phyloP scores from a whole-genome alignment of 1,139 yeast genomes.

The Blastobotrys apis region DNA sequence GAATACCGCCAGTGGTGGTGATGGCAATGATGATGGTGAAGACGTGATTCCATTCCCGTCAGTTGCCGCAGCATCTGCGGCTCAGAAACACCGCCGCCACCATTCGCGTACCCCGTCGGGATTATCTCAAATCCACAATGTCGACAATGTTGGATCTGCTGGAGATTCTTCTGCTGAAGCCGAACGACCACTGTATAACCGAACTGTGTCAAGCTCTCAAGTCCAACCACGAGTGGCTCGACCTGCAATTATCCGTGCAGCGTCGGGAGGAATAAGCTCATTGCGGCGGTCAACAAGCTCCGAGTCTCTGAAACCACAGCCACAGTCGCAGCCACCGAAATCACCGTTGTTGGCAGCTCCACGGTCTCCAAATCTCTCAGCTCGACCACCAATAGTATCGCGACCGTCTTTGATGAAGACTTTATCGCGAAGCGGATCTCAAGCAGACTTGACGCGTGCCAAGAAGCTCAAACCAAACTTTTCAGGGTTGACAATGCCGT shows the following conservation, averaged over 20 bases:
- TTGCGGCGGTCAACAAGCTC: not conserved
- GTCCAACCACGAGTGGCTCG: not conserved
- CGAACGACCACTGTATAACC: not conserved
- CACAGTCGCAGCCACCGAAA: not conserved
- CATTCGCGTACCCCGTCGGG: constrained; percentile 13
- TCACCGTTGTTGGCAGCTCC: no score
- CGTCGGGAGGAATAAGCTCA: not conserved
- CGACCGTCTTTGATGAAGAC: constrained; percentile 21
- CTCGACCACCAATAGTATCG: constrained; percentile 11
- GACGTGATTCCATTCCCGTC: constrained; percentile 3
- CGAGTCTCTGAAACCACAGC: not conserved
- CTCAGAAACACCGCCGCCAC: not conserved
- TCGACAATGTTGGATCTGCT: no score
- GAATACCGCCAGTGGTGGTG: not conserved
- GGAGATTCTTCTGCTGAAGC: not conserved
- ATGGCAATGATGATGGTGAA: not conserved
- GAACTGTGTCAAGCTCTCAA: constrained; percentile 1
- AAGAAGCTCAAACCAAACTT: constrained; percentile 52
- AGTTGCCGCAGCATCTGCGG: not conserved
- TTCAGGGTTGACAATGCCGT: constrained; percentile 73
- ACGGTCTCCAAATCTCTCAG: not conserved
- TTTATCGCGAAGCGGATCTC: constrained; percentile 16
- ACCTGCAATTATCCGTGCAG: not conserved
- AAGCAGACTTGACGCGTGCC: constrained; percentile 19
- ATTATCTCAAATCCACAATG: constrained; percentile 1